Evolutionary conservation across 371 early-diverging fungal genomes (phyloP).

Genomic region (Entomophthora muscae): DNA sequence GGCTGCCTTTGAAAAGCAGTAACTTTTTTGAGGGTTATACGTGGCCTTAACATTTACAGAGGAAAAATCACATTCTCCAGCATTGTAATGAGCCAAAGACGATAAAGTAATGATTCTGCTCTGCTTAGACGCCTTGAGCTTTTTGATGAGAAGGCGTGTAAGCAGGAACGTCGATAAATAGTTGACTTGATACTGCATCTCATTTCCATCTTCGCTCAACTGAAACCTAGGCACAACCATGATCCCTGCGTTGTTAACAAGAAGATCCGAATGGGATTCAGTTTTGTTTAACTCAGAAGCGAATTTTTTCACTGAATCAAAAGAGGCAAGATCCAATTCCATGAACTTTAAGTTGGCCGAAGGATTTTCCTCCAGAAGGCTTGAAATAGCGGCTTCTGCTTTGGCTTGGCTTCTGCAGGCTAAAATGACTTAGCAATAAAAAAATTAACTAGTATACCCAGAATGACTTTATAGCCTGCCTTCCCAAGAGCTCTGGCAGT

Average conservation of each 20-base stretch:
- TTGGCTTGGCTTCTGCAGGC: slow-evolving; percentile 12
- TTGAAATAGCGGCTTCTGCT: slow-evolving; percentile 11
- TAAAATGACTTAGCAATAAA: neutral
- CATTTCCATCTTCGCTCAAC: neutral
- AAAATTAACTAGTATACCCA: neutral
- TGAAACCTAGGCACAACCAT: slow-evolving; percentile 5
- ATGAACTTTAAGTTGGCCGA: slow-evolving; percentile 15
- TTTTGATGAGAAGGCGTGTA: neutral
- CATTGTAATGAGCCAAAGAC: neutral
- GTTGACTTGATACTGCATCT: slow-evolving; percentile 6
- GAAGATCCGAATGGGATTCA: neutral
- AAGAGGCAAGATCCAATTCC: slow-evolving; percentile 12
- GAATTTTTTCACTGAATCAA: neutral
- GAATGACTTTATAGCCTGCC: slow-evolving; percentile 1
- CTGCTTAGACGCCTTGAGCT: neutral
- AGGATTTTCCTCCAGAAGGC: slow-evolving; percentile 11
- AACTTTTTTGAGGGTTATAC: neutral
- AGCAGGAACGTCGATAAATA: neutral
- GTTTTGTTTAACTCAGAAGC: neutral
- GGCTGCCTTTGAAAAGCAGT: slow-evolving; percentile 1
- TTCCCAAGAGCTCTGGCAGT: neutral
- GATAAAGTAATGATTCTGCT: neutral
- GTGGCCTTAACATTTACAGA: neutral
- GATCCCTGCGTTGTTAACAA: slow-evolving; percentile 8
- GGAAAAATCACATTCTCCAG: neutral